Base-by-base conservation (phyloP, 225 moss, liverwort and hornwort genomes). In the Climacium dendroides region DNA sequence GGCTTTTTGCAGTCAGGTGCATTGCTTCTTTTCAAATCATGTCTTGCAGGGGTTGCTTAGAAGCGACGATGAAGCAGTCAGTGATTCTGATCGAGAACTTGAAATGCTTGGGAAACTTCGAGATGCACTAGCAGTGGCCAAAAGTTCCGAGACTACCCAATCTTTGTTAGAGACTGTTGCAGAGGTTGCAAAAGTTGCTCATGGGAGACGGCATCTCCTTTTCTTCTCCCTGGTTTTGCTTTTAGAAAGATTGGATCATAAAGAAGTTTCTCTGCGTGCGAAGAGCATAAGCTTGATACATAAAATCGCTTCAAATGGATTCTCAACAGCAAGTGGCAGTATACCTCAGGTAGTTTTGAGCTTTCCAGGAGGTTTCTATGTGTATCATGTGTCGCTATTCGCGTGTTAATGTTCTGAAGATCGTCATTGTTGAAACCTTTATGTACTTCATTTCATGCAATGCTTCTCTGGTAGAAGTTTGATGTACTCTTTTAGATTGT, bases 141-240 rank as follows among this genome's bases (percentile, higher is more conserved):
- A 93, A 79, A 91, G 89, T 78, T 93, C 92, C 61, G 95, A 95
- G 74, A 91, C 89, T 52, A 89, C 86, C 72, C 95, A 94, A 82
- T 96, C 97, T 73, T 90, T 99, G 88, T 84, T 99, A 61, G 96
- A 96, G 91, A 96, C 95, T 62, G 93, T 97, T 90, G 97, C 99
- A 43, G 90, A 95, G 92, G 95, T 99, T 87, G 98, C 97, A 53
- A 96, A 92, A 88, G 94, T 91, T 85, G 94, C 97, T 70, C 89
- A 87, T 39, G 95, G 94, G 78, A 92, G 96, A 87, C 94, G 93
- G 39, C 95, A 96, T 81, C 91, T 99, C 55, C 91, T 97, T 73
- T 97, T 96, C 80, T 99, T 94, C 78, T 96, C 96, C 37, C 92
- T 99, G 48, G 94, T 97, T 81, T 93, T 99, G 89, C 93, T 99